Evolutionary conservation across 352 stramenopile species (phyloP).

Genomic region (Halophytophthora polymorphica): DNA sequence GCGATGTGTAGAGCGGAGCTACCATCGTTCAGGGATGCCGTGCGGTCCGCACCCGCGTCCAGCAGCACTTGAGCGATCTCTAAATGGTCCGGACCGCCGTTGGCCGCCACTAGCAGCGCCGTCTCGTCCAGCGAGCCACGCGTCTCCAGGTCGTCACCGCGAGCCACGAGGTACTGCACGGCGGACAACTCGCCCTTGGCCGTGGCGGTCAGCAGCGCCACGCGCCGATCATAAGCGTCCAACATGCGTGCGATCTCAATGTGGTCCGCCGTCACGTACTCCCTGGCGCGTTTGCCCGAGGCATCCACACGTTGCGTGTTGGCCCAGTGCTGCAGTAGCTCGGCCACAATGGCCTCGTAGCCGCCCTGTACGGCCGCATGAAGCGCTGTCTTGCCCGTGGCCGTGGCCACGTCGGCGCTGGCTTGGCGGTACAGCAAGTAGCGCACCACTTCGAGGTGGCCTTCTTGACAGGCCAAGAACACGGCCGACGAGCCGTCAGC

Average conservation of each 20-base stretch:
- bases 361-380: constrained; percentile 19
- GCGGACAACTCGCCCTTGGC: constrained; percentile 9
- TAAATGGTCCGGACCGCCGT: constrained; percentile 6
- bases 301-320: constrained; percentile 17
- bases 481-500: constrained; percentile 20
- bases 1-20: constrained; percentile 19
- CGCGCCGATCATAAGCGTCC: constrained; percentile 15
- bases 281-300: constrained; percentile 10
- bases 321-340: constrained; percentile 14
- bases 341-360: constrained; percentile 11
- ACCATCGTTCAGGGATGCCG: constrained; percentile 13
- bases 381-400: constrained; percentile 14
- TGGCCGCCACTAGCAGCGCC: constrained; percentile 13
- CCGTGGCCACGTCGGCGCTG: constrained; percentile 11
- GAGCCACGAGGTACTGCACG: constrained; percentile 11
- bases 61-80: constrained; percentile 13
- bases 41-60: constrained; percentile 10
- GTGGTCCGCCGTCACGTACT: constrained; percentile 10
- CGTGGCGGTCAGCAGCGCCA: constrained; percentile 14
- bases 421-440: constrained; percentile 16
- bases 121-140: constrained; percentile 16
- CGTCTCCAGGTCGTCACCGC: constrained; percentile 12
- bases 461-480: constrained; percentile 15
- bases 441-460: constrained; percentile 9
- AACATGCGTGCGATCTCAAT: constrained; percentile 15